Percentiles rank a stretch among this genome's conserved stretches.
Evolutionary conservation across 2,329 filamentous ascomycete species (phyloP).

Genomic region (Salinomyces thailandicus): DNA sequence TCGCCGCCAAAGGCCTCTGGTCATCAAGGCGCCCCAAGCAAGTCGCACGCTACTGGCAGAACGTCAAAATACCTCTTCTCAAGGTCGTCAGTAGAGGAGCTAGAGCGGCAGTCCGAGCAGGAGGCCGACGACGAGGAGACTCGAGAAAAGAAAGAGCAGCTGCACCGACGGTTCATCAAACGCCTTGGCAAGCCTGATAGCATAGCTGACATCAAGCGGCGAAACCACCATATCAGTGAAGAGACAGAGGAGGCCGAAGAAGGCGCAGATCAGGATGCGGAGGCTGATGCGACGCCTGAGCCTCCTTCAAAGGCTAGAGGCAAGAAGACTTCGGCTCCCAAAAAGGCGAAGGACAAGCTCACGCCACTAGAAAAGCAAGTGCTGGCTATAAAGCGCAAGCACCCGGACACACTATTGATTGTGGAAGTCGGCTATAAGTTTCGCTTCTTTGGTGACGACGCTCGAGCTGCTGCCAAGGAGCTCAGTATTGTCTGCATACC

Average conservation of each 20-base stretch:
- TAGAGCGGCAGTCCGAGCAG: conserved; percentile 31
- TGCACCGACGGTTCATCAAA: conserved; percentile 79
- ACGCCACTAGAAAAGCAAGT: conserved; percentile 93
- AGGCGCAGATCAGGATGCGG: conserved; percentile 49
- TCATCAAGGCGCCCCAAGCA: conserved; percentile 21
- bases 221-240: conserved; percentile 45
- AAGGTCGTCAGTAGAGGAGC: conserved; percentile 32
- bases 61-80: conserved; percentile 52
- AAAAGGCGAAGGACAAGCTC: conserved; percentile 70
- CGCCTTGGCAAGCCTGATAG: conserved; percentile 83
- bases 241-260: conserved; percentile 43
- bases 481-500: conserved; percentile 94
- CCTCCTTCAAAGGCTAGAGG: conserved; percentile 39
- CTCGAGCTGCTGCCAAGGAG: conserved; percentile 76
- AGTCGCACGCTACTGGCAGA: conserved; percentile 32
- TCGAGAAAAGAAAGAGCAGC: conserved; percentile 52
- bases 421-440: conserved; percentile 98
- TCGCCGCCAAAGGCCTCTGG: conserved; percentile 18
- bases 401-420: conserved; percentile 81
- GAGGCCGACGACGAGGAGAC: conserved; percentile 41
- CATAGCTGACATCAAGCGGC: conserved; percentile 54
- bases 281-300: conserved; percentile 43
- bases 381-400: conserved; percentile 82
- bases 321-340: conserved; percentile 43
- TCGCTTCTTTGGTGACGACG: conserved; percentile 92